These are phyloP conservation scores for Plenodomus lindquistii DNA, from an alignment of 2,329 filamentous ascomycete genomes.

Conservation along the genomic window DNA sequence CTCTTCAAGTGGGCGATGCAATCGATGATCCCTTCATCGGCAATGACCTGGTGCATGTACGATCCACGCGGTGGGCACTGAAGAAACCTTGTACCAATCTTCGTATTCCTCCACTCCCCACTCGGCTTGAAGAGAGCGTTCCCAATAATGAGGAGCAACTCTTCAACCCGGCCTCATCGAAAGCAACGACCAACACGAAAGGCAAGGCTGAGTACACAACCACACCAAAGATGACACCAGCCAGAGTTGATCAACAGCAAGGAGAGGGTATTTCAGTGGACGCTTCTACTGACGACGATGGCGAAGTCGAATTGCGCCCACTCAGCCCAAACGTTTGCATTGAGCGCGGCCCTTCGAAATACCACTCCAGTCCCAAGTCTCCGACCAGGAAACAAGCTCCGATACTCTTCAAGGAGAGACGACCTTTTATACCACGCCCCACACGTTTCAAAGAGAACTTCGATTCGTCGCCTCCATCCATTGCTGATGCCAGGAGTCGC, in stretches of 20 bases:
- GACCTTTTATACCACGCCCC: not conserved
- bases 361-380: constrained; percentile 4
- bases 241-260: not conserved
- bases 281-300: constrained; percentile 6
- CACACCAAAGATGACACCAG: not conserved
- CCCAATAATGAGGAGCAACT: not conserved
- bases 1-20: not conserved
- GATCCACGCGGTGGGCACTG: not conserved
- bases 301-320: constrained; percentile 18
- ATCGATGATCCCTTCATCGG: constrained; percentile 1
- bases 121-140: not conserved
- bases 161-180: not conserved
- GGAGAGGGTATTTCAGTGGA: not conserved
- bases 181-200: not conserved
- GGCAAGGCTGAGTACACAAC: not conserved
- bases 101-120: not conserved
- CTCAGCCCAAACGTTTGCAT: constrained; percentile 38
- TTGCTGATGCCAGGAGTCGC: too few species aligned
- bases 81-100: not conserved
- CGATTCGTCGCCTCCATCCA: not conserved
- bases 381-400: not conserved
- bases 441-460: not conserved
- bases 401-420: not conserved
- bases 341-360: constrained; percentile 30
- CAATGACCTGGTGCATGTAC: not conserved